Percentiles rank a stretch among this genome's conserved stretches.
Evolutionary conservation across 106 monocot genomes (phyloP).

Genomic region (Acanthochlamys bracteata): DNA sequence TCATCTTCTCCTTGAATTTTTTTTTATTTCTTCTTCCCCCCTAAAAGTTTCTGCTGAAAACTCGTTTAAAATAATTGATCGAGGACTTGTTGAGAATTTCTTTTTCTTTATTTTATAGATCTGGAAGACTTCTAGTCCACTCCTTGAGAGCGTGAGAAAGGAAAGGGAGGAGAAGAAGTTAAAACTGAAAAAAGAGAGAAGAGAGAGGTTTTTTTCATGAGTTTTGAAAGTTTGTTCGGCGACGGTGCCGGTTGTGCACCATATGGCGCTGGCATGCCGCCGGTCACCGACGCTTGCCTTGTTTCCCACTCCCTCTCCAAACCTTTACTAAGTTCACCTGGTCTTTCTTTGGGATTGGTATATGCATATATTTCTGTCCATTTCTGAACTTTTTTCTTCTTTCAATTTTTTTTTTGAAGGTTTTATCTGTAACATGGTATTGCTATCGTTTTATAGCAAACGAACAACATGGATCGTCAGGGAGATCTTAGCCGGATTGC

Average conservation of each 20-base stretch:
- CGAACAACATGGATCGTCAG: constrained; percentile 36
- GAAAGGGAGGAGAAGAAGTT: background rate
- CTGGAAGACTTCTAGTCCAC: background rate
- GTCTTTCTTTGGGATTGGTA: constrained; percentile 80
- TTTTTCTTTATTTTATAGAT: background rate
- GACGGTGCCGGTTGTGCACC: constrained; percentile 10
- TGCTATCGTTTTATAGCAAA: constrained; percentile 24
- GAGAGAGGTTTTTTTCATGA: constrained; percentile 33
- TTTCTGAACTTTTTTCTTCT: background rate
- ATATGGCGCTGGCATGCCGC: constrained; percentile 6
- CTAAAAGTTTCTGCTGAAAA: background rate
- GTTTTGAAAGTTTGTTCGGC: constrained; percentile 60
- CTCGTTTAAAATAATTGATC: background rate
- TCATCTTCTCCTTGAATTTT: constrained; percentile 7
- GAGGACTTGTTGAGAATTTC: background rate
- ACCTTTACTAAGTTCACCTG: constrained; percentile 28
- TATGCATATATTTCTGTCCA: background rate
- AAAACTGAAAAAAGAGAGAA: background rate
- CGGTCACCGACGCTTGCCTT: constrained; percentile 14
- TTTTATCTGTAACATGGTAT: background rate
- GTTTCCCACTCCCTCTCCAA: constrained; percentile 18
- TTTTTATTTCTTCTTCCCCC: background rate
- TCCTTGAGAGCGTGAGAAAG: background rate
- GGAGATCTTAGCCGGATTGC: constrained; percentile 16
- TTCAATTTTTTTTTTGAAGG: constrained; percentile 7